Percentiles rank a stretch among this genome's conserved stretches.
Evolutionary conservation across 306 rosid species (phyloP).

Genomic region (Pyrus bretschneideri): DNA sequence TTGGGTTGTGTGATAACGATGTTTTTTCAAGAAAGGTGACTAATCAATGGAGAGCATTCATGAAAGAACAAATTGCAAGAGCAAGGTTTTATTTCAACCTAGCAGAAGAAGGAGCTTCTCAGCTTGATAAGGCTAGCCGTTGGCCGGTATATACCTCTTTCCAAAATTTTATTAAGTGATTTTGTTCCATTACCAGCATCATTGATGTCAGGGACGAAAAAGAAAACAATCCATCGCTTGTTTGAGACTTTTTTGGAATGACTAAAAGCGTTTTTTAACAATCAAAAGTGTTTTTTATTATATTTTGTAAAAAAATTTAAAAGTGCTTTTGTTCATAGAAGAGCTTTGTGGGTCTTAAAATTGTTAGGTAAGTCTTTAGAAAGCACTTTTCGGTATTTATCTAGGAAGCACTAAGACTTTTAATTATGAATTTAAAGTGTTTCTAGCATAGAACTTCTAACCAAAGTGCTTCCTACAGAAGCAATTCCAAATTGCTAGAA

Average conservation of each 20-base stretch:
- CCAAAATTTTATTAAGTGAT: not conserved
- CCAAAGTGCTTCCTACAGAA: not conserved
- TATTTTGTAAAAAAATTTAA: too few relatives aligned
- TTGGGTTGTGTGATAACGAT: conserved; percentile 56
- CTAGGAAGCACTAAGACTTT: too few relatives aligned
- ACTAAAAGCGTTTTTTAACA: not conserved
- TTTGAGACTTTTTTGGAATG: not conserved
- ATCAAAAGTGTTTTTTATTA: not conserved
- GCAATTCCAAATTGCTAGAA: not conserved
- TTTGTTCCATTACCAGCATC: not conserved
- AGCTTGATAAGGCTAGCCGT: conserved; percentile 78
- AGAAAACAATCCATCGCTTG: too few relatives aligned
- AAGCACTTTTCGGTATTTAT: not conserved
- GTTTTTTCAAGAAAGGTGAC: conserved; percentile 54
- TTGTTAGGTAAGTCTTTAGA: too few relatives aligned
- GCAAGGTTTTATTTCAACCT: conserved; percentile 70
- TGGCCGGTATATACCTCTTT: conserved; percentile 57
- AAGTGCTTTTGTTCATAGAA: not conserved
- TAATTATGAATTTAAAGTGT: not conserved
- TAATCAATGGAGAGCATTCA: conserved; percentile 66
- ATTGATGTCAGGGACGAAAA: not conserved
- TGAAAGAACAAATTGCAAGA: conserved; percentile 75
- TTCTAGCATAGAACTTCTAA: not conserved
- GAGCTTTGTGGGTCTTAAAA: not conserved
- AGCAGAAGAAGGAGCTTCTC: conserved; percentile 82